Evolutionary conservation across 2,329 filamentous ascomycete genomes (phyloP).

Genomic region (Aspergillus carbonarius): DNA sequence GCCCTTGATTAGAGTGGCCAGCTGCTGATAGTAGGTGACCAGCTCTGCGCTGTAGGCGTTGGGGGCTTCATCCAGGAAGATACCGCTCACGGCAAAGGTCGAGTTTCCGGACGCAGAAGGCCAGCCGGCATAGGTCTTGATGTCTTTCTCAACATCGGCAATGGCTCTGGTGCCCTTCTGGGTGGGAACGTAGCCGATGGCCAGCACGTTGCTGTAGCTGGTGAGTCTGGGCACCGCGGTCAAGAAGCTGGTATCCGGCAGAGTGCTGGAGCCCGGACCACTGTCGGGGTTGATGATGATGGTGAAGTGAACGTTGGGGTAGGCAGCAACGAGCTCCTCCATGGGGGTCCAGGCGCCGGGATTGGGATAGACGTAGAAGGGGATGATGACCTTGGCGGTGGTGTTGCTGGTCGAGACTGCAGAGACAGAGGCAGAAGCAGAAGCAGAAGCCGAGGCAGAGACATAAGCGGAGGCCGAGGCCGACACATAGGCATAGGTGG

Average conservation of each 20-base stretch:
- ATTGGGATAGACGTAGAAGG: conserved; percentile 22
- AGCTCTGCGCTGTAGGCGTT: neutral
- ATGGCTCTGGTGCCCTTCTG: conserved; percentile 1
- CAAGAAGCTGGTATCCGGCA: conserved; percentile 11
- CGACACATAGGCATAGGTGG: neutral
- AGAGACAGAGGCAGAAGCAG: neutral
- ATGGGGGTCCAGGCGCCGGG: conserved; percentile 17
- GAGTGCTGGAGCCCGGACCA: conserved; percentile 12
- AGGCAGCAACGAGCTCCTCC: conserved; percentile 13
- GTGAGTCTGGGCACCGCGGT: conserved; percentile 5
- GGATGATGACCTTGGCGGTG: conserved; percentile 13
- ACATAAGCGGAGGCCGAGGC: neutral
- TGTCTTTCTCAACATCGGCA: conserved; percentile 6
- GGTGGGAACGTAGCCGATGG: conserved; percentile 12
- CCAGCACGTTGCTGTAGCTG: conserved; percentile 5
- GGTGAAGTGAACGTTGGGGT: conserved; percentile 20
- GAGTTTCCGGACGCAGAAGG: conserved; percentile 5
- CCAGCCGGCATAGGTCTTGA: conserved; percentile 13
- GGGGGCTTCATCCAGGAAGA: conserved; percentile 14
- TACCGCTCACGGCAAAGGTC: conserved; percentile 12
- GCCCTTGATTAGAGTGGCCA: neutral
- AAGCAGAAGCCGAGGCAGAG: neutral
- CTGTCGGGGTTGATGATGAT: conserved; percentile 23
- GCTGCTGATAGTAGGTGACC: conserved; percentile 6
- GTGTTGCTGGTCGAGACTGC: neutral